Percentiles rank a stretch among this genome's conserved stretches.
Conservation (phyloP, 495 filamentous ascomycete species). For the Emericellopsis terricola region DNA sequence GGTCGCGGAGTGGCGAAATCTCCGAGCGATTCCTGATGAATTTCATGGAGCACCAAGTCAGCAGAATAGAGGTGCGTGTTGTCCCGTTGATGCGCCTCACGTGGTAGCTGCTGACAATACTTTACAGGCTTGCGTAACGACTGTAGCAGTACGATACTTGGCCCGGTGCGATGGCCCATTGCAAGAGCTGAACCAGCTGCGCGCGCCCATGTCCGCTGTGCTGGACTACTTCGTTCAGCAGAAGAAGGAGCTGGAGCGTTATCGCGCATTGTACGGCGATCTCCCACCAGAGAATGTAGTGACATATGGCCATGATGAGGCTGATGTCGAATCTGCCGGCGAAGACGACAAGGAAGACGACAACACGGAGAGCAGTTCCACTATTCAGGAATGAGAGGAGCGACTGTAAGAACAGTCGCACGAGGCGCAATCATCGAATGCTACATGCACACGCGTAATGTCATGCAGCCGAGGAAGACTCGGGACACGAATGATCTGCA, state of each 20-base stretch:
- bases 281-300: too few relatives aligned
- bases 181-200: slow-evolving; percentile 22
- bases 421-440: too few relatives aligned
- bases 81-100: neutral
- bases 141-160: slow-evolving; percentile 47
- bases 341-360: slow-evolving; percentile 10
- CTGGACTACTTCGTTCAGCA: slow-evolving; percentile 22
- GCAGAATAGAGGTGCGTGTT: slow-evolving; percentile 72
- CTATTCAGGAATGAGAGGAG: too few relatives aligned
- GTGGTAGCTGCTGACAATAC: neutral
- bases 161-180: slow-evolving; percentile 23
- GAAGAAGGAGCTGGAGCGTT: slow-evolving; percentile 25
- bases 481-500: too few relatives aligned
- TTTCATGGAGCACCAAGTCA: slow-evolving; percentile 86
- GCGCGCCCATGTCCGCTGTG: slow-evolving; percentile 29
- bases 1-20: slow-evolving; percentile 64
- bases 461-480: too few relatives aligned
- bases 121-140: slow-evolving; percentile 41
- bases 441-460: too few relatives aligned
- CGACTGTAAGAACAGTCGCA: too few relatives aligned
- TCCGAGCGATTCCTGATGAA: slow-evolving; percentile 71
- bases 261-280: slow-evolving; percentile 26
- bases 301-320: neutral
- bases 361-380: slow-evolving; percentile 10
- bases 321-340: slow-evolving; percentile 2